These are phyloP conservation scores for Colletotrichum sp. DNA, from an alignment of 2,329 filamentous ascomycete species.

Conservation along the genomic window DNA sequence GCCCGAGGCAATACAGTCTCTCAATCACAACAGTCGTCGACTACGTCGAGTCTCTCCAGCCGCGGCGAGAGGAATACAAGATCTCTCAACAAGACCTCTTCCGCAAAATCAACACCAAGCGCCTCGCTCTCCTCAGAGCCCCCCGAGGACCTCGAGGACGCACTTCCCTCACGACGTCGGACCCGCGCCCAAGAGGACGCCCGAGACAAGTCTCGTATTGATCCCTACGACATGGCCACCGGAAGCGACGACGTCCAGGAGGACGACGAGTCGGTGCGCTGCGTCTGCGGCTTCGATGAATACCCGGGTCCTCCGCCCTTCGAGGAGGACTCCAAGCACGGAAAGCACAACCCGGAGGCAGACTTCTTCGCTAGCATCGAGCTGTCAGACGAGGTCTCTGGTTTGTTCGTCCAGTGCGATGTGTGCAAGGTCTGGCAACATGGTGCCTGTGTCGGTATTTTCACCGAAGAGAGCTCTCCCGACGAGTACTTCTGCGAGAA, in stretches of 20 bases:
- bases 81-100: constrained; percentile 73
- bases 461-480: constrained; percentile 89
- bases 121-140: constrained; percentile 75
- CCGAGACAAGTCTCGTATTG: constrained; percentile 49
- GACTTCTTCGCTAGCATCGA: constrained; percentile 65
- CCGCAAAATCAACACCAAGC: constrained; percentile 78
- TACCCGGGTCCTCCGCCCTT: constrained; percentile 84
- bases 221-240: constrained; percentile 59
- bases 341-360: constrained; percentile 62
- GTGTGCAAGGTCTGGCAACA: constrained; percentile 99
- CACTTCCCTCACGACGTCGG: constrained; percentile 75
- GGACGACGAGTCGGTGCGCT: constrained; percentile 94
- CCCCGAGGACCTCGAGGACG: constrained; percentile 71
- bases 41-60: constrained; percentile 77
- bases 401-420: constrained; percentile 98
- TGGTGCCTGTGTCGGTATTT: constrained; percentile 95
- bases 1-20: constrained; percentile 80
- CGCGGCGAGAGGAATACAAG: constrained; percentile 78
- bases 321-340: constrained; percentile 58
- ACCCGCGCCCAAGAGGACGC: constrained; percentile 76
- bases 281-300: constrained; percentile 92
- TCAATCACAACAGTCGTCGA: constrained; percentile 78
- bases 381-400: constrained; percentile 84
- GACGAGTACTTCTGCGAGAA: constrained; percentile 98
- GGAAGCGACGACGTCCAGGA: constrained; percentile 76